Percentiles rank a stretch among this genome's conserved stretches.
These are phyloP conservation scores for Trapa incisa DNA, from an alignment of 345 rosid species.

Conservation along the genomic window DNA sequence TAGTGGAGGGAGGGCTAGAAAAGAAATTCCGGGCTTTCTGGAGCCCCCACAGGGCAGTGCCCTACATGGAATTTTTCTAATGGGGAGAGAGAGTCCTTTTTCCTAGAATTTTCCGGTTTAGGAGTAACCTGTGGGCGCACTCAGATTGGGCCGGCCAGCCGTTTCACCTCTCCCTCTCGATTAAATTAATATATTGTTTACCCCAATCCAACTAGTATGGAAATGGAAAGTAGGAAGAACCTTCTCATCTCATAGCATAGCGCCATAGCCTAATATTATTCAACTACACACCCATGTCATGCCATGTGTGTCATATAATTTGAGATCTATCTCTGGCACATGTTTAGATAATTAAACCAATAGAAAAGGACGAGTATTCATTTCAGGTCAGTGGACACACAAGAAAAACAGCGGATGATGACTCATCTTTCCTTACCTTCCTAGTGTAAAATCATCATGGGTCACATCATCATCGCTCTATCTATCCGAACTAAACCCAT, in stretches of 20 bases:
- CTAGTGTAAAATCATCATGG: not conserved
- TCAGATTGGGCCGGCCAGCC: not conserved
- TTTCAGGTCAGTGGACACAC: not conserved
- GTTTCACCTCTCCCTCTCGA: not conserved
- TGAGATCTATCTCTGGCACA: too few relatives aligned
- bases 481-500: not conserved
- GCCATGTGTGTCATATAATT: too few relatives aligned
- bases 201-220: not conserved
- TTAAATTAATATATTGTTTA: not conserved
- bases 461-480: not conserved
- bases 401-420: not conserved
- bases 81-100: too few relatives aligned
- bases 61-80: too few relatives aligned
- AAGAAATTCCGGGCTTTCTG: not conserved
- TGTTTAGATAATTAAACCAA: too few relatives aligned
- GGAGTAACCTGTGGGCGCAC: conserved; percentile 1
- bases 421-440: not conserved
- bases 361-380: not conserved
- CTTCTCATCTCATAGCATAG: not conserved
- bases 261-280: too few relatives aligned
- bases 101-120: not conserved
- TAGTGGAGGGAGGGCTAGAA: not conserved
- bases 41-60: not conserved
- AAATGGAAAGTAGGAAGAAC: not conserved
- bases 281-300: too few relatives aligned